Base-by-base conservation (phyloP, 2,329 filamentous ascomycete species). In the Gaeumannomyces sp. region DNA sequence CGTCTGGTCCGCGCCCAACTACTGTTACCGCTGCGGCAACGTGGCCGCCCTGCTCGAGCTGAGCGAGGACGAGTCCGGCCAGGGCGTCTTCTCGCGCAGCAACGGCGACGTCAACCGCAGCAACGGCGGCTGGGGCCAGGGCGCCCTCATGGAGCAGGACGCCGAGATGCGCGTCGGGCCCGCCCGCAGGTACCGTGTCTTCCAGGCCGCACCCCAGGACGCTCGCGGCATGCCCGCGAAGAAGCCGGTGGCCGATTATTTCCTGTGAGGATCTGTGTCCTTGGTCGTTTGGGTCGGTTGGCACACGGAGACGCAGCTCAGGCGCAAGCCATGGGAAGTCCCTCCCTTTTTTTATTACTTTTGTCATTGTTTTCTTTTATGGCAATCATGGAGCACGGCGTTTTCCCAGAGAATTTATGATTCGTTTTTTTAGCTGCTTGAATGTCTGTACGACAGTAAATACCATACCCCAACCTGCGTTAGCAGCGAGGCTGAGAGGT, bases 1-100 rank as follows among this genome's bases (percentile, higher is more conserved):
- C 0, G 95, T 99, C n/a, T 99, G 95, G 94, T 96, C 91, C 0
- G 93, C 93, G 13, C 93, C 93, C 0, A 97, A 97, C 76, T 97
- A 97, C 81, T 97, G 93, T 79, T 97, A 97, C 78, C 87, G 92
- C 68, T 97, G 93, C 73, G 93, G 93, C 64, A 98, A 98, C 72
- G 93, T 99, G 16, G 95, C 95, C 0, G 94, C 95, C 0, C 93
- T 99, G 66, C 80, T 99, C 64, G 95, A 99, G 78, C 82, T 99
- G 5, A 91, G 89, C 33, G 95, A 98, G 75, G 94, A 98, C 72
- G 86, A 89, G 10, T 86, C 84, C n/a, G 92, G 92, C 59, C 81
- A 85, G 50, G 88, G 88, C 29, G 82, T 88, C n/a, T 84, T 92
- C 69, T 81, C 86, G 35, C 81, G 89, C 70, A 90, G 86, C 73